Conservation (phyloP, 495 filamentous ascomycete species). For the Penicillium nucicola region DNA sequence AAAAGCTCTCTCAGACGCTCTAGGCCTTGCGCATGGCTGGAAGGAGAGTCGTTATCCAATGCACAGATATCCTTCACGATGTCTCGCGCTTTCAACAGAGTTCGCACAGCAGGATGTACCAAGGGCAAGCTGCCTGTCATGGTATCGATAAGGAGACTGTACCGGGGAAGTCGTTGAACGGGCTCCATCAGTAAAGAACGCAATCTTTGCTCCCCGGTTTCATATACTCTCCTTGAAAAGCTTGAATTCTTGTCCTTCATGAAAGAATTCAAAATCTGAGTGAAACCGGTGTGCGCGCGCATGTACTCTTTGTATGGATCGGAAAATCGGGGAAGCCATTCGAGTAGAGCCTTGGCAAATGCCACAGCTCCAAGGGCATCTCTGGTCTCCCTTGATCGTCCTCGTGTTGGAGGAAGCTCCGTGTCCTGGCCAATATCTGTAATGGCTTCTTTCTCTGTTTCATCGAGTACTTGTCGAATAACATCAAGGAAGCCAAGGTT, state of each 20-base stretch:
- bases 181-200: constrained; percentile 95
- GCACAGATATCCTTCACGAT: constrained; percentile 94
- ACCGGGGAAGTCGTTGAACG: constrained; percentile 90
- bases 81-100: constrained; percentile 80
- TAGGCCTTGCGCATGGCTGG: constrained; percentile 65
- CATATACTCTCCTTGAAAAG: constrained; percentile 72
- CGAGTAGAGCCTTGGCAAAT: constrained; percentile 73
- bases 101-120: constrained; percentile 75
- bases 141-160: constrained; percentile 93
- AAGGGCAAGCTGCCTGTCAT: constrained; percentile 81
- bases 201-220: constrained; percentile 85
- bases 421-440: constrained; percentile 60
- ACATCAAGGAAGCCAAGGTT: constrained; percentile 76
- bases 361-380: constrained; percentile 72
- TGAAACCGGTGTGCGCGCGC: constrained; percentile 77
- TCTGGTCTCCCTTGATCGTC: constrained; percentile 40
- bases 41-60: constrained; percentile 62
- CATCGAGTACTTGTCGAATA: constrained; percentile 71
- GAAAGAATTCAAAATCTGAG: constrained; percentile 71
- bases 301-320: constrained; percentile 90
- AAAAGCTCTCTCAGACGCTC: constrained; percentile 72
- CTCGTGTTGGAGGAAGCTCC: constrained; percentile 37
- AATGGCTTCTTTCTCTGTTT: constrained; percentile 76
- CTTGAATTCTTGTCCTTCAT: constrained; percentile 70
- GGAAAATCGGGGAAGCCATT: constrained; percentile 88